Conservation (phyloP, 257 asterid genomes). For the Solanum appendiculatum region DNA sequence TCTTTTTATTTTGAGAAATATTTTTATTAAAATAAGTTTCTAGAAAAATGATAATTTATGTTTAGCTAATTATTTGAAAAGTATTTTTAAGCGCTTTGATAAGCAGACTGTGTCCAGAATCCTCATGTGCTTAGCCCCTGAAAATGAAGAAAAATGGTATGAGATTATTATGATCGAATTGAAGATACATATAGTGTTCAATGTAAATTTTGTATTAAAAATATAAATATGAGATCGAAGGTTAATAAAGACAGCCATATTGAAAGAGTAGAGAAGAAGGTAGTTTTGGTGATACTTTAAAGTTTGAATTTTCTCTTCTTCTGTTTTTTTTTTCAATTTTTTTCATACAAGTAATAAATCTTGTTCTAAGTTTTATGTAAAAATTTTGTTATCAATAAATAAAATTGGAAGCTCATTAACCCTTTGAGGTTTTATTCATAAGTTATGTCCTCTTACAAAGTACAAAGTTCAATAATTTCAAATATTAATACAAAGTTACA, state of each 20-base stretch:
- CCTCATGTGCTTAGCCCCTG: not conserved
- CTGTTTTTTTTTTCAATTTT: too few relatives aligned
- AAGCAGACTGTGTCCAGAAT: not conserved
- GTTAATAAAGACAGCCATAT: not conserved
- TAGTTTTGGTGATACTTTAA: not conserved
- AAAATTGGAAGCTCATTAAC: not conserved
- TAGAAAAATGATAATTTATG: too few relatives aligned
- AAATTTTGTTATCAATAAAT: not conserved
- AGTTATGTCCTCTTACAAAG: not conserved
- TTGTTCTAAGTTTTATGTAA: not conserved
- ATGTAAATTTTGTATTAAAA: not conserved
- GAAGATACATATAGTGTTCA: not conserved
- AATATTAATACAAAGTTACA: not conserved
- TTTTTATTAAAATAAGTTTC: too few relatives aligned
- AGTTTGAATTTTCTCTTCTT: not conserved
- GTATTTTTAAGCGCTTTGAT: not conserved
- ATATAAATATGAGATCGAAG: too few relatives aligned
- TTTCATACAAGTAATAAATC: not conserved
- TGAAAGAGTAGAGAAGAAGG: not conserved
- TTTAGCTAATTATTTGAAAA: not conserved
- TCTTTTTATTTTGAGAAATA: not conserved
- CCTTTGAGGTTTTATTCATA: not conserved
- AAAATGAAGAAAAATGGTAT: too few relatives aligned
- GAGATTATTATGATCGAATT: too few relatives aligned
- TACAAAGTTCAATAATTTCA: not conserved